Percentiles rank a stretch among this genome's conserved stretches.
These are phyloP conservation scores for Sclerotinia spermophila DNA, from an alignment of 2,329 filamentous ascomycete genomes.

Conservation along the genomic window DNA sequence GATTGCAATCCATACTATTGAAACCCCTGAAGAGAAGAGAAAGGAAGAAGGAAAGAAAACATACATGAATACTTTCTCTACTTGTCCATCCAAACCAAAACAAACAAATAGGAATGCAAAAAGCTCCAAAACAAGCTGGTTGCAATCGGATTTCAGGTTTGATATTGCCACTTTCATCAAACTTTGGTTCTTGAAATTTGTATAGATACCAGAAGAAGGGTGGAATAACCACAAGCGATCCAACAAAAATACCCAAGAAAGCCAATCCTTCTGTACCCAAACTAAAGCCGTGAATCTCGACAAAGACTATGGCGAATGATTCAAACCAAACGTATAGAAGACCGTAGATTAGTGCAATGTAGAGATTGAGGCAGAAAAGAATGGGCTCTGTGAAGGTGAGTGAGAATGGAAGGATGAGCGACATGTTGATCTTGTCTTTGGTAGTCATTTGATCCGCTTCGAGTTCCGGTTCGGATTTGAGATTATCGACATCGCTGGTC, in stretches of 20 bases:
- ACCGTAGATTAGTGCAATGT: constrained; percentile 58
- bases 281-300: constrained; percentile 55
- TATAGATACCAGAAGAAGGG: constrained; percentile 49
- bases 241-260: constrained; percentile 52
- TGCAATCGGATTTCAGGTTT: constrained; percentile 51
- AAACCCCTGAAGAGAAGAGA: too few species aligned
- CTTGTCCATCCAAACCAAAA: constrained; percentile 55
- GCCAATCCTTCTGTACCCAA: constrained; percentile 55
- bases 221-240: constrained; percentile 50
- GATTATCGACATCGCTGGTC: constrained; percentile 49
- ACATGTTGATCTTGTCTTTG: constrained; percentile 47
- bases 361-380: constrained; percentile 58
- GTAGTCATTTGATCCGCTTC: constrained; percentile 51
- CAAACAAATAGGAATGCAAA: constrained; percentile 55
- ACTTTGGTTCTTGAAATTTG: constrained; percentile 46
- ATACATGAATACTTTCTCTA: constrained; percentile 35
- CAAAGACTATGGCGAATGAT: constrained; percentile 58
- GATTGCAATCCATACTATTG: too few species aligned
- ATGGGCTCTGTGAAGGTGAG: constrained; percentile 59
- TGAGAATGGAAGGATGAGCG: constrained; percentile 56
- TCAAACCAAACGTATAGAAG: constrained; percentile 63
- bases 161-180: constrained; percentile 46
- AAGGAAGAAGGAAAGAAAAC: neutral
- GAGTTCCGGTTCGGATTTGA: constrained; percentile 61
- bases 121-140: constrained; percentile 50